These are phyloP conservation scores for Podospora bellae-mahoneyi DNA, from an alignment of 495 filamentous ascomycete species.

Conservation along the genomic window DNA sequence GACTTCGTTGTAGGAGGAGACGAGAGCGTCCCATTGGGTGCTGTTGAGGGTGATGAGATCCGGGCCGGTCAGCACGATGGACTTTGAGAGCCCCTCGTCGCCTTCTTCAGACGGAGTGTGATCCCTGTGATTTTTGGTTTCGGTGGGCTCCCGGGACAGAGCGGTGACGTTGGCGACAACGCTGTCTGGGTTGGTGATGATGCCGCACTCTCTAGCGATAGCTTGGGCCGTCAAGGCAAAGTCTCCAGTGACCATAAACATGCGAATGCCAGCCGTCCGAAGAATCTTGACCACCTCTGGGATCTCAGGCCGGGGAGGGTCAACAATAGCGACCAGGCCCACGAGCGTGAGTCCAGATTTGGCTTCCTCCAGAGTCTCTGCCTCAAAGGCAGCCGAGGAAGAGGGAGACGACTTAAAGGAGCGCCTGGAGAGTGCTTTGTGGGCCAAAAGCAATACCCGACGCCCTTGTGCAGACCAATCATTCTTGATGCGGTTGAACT, in stretches of 20 bases:
- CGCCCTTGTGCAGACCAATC: slow-evolving; percentile 61
- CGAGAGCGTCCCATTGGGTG: slow-evolving; percentile 43
- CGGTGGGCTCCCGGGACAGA: slow-evolving; percentile 32
- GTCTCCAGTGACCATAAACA: slow-evolving; percentile 75
- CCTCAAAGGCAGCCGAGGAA: slow-evolving; percentile 51
- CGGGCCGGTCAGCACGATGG: slow-evolving; percentile 54
- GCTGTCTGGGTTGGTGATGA: slow-evolving; percentile 48
- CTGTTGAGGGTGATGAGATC: slow-evolving; percentile 56
- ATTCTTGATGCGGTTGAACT: slow-evolving; percentile 55
- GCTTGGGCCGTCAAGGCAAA: slow-evolving; percentile 66
- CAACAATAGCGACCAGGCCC: slow-evolving; percentile 63
- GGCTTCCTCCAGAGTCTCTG: slow-evolving; percentile 47
- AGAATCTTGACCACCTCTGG: slow-evolving; percentile 56
- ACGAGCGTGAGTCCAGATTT: slow-evolving; percentile 54
- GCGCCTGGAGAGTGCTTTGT: slow-evolving; percentile 47
- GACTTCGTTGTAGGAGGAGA: slow-evolving; percentile 39
- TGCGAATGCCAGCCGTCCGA: slow-evolving; percentile 58
- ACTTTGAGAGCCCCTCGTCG: slow-evolving; percentile 14
- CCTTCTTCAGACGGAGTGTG: slow-evolving; percentile 10
- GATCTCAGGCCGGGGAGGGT: slow-evolving; percentile 65
- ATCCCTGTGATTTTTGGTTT: slow-evolving; percentile 7
- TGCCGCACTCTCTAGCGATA: slow-evolving; percentile 64
- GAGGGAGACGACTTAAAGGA: slow-evolving; percentile 33
- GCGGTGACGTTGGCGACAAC: slow-evolving; percentile 40
- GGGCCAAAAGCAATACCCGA: slow-evolving; percentile 63